A percentile compares a stretch with the other conserved stretches of the same genome.
Conservation (phyloP, 805 yeast species). For the Metahyphopichia silvanorum region DNA sequence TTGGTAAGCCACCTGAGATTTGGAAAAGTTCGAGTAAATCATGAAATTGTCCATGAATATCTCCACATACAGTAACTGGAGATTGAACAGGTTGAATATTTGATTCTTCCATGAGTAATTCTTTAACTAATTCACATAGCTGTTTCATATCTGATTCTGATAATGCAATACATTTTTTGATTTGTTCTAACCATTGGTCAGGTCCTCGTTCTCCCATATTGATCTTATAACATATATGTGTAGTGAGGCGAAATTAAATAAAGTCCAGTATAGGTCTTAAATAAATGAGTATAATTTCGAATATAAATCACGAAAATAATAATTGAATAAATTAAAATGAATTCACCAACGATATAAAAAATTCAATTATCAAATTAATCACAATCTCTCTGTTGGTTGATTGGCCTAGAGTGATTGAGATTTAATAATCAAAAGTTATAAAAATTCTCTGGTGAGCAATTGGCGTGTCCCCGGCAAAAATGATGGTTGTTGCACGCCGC, state of each 20-base stretch:
- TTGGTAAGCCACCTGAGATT: constrained; percentile 90
- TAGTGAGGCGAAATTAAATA: too few relatives aligned
- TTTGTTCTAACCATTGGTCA: constrained; percentile 93
- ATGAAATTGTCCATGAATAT: constrained; percentile 97
- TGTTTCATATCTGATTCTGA: constrained; percentile 95
- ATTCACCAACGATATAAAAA: too few relatives aligned
- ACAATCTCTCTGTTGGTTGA: too few relatives aligned
- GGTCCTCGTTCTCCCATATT: constrained; percentile 77
- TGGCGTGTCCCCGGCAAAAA: too few relatives aligned
- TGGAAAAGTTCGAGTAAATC: constrained; percentile 87
- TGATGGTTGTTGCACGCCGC: too few relatives aligned
- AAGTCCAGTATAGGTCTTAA: constrained; percentile 1
- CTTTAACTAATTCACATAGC: constrained; percentile 92
- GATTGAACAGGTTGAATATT: constrained; percentile 91
- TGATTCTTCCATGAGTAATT: constrained; percentile 91
- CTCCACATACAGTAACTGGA: constrained; percentile 96
- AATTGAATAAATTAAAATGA: too few relatives aligned
- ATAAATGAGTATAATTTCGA: too few relatives aligned
- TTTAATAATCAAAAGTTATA: too few relatives aligned
- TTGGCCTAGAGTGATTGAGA: too few relatives aligned
- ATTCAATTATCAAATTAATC: too few relatives aligned
- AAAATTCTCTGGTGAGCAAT: too few relatives aligned
- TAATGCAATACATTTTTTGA: constrained; percentile 82
- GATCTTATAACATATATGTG: neutral
- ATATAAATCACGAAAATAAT: too few relatives aligned